These are phyloP conservation scores for Linaria vulgaris DNA, from an alignment of 257 asterid genomes.

Conservation along the genomic window DNA sequence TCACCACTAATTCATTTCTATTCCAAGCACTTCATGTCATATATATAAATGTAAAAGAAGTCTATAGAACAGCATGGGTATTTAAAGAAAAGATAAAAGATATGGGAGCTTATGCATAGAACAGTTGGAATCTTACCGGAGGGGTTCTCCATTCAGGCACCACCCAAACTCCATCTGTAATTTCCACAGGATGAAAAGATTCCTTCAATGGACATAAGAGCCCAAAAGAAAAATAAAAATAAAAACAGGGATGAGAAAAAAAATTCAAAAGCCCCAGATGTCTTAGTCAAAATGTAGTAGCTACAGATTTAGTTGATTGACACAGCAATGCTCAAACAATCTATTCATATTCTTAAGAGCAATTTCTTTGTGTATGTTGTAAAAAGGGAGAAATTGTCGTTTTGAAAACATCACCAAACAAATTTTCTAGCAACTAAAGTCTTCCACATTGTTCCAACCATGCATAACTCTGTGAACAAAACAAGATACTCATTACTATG, in stretches of 20 bases:
- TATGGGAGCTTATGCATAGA: slow-evolving; percentile 8
- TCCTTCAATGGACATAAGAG: slow-evolving; percentile 48
- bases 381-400: not conserved
- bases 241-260: not conserved
- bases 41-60: not conserved
- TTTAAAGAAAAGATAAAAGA: not conserved
- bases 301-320: not conserved
- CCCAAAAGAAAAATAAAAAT: not conserved
- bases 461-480: too few species aligned
- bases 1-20: not conserved
- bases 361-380: not conserved
- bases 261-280: not conserved
- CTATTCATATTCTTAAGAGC: not conserved
- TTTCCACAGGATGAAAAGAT: slow-evolving; percentile 75
- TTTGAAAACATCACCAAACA: not conserved
- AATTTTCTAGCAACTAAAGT: not conserved
- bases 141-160: slow-evolving; percentile 87
- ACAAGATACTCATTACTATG: not conserved
- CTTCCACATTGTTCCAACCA: not conserved
- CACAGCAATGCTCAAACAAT: not conserved
- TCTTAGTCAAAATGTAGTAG: not conserved
- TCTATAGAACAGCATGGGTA: slow-evolving; percentile 9
- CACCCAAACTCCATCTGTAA: slow-evolving; percentile 78
- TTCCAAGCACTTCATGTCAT: not conserved
- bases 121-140: slow-evolving; percentile 61